Evolutionary conservation across 2,329 filamentous ascomycete species (phyloP).

Genomic region (Alternaria conjuncta): DNA sequence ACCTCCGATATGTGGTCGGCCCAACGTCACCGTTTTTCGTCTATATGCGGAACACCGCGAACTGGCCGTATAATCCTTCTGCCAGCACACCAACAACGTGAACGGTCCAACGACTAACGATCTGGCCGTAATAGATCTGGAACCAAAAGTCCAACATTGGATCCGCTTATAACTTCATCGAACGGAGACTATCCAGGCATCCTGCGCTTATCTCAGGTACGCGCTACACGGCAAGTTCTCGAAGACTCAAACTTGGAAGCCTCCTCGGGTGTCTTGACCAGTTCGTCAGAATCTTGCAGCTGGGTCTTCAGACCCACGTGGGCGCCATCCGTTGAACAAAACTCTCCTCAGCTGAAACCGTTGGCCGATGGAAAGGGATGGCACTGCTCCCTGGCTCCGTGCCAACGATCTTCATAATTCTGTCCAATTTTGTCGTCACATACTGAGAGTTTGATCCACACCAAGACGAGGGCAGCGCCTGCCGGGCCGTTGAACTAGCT

Average conservation of each 20-base stretch:
- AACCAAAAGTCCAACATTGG: not conserved
- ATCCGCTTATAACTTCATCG: slow-evolving; percentile 1
- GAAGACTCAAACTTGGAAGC: not conserved
- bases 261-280: not conserved
- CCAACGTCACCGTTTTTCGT: slow-evolving; percentile 20
- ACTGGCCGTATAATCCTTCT: slow-evolving; percentile 1
- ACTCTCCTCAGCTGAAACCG: slow-evolving; percentile 14
- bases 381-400: slow-evolving; percentile 14
- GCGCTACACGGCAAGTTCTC: slow-evolving; percentile 3
- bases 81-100: slow-evolving; percentile 1
- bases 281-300: not conserved
- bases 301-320: slow-evolving; percentile 8
- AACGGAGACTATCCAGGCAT: not conserved
- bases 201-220: slow-evolving; percentile 6
- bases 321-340: slow-evolving; percentile 7
- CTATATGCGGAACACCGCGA: slow-evolving; percentile 6
- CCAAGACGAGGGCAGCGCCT: slow-evolving; percentile 11
- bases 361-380: slow-evolving; percentile 14
- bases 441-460: slow-evolving; percentile 11
- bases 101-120: not conserved
- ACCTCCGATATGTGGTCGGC: slow-evolving; percentile 18
- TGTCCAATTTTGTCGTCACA: slow-evolving; percentile 11
- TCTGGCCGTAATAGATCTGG: not conserved
- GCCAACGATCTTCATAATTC: slow-evolving; percentile 20
- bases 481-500: slow-evolving; percentile 35